Base-by-base conservation (phyloP, 805 yeast genomes). In the Kodamaea jinghongensis region DNA sequence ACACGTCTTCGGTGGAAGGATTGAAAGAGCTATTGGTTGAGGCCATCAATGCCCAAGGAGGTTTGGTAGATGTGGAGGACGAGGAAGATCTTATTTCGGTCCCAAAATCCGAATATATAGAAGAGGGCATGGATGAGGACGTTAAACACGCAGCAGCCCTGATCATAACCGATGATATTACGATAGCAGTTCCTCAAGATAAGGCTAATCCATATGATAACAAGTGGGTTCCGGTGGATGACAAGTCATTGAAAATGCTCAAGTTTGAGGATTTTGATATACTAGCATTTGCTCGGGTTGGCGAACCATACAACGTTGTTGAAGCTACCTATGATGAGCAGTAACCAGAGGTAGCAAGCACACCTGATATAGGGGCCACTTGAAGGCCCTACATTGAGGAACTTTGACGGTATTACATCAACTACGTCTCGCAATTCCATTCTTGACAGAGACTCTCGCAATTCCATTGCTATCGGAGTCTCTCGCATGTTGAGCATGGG, bases 41-140 rank as follows among this genome's bases (percentile, higher is more conserved):
- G 4, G 66, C 71, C 17, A 65, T 79, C 17, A 67, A 70, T 41
- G 45, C 57, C 2, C 63, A 77, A 0, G 83, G 83, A 2, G 83
- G 83, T 0, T 50, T 74, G 27, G 47, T 41, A 3, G 52, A 70
- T 1, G 54, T 47, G 3, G 56, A 58, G 4, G 51, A 52, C 7
- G 61, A 45, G 4, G 60, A 52, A 4, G 60, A 50, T 13, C 57
- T 58, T 36, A 63, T 58, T 4, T 69, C 60, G 10, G 61, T 67
- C 2, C 72, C 71, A 12, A 59, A 70, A 16, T 71, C 76, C 1
- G 67, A 62, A 17, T 50, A 38, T 36, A 43, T 51, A 10, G 63
- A 58, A 4, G 70, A 63, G 8, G 57, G 51, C 3, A 60, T 52
- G 15, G 45, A 31, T 2, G 70, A 63, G 11, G 58, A 53, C 4